Base-by-base conservation (phyloP, 176 grass and related monocot genomes). In the Cymbopogon citratus region DNA sequence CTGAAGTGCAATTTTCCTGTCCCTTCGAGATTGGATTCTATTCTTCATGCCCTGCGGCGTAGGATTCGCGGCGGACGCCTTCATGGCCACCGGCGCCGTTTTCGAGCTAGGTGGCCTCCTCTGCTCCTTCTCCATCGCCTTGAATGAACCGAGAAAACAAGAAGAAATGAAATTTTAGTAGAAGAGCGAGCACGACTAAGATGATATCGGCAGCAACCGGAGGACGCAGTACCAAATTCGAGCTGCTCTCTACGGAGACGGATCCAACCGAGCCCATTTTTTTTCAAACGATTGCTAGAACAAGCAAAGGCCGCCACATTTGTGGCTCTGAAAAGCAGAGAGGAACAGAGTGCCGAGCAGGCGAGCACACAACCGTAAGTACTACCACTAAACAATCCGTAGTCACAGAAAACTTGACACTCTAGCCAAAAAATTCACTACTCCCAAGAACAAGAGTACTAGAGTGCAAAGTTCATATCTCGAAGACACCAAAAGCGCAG, bases 1-100 rank as follows among this genome's bases (percentile, higher is more conserved):
- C 84, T 97, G 91, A 61, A 97, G 87, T 18, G 87, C 89, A 16
- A 97, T 92, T 67, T 90, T 97, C 77, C 80, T 87, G 4, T 94
- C 89, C 73, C 87, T 86, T 83, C 87, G 81, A 9, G 87, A 73
- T 10, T 94, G 94, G 16, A 24, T 72, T 76, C 85, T 79, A 63
- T 54, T 72, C 73, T 29, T 92, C 27, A 67, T 27, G 62, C 57
- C 31, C 28, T 62, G 83, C 27, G 60, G 14, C 18, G 63, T 73
- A 24, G 45, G 43, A 2, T 63, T 67, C 44, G 41, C 43, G 38
- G 51, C 10, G n/a, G 81, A 60, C 2, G 80, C 46, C 35, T 85
- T 88, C 81, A 80, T 82, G 16, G 18, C 62, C 36, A 29, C 87
- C 38, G 81, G 85, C 89, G 44, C 80, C 43, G 70, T 81, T 89